Percentiles rank a stretch among this genome's conserved stretches.
Conservation (phyloP, 1,139 yeast species). For the Nakaseomyces kungkrabaensis region DNA sequence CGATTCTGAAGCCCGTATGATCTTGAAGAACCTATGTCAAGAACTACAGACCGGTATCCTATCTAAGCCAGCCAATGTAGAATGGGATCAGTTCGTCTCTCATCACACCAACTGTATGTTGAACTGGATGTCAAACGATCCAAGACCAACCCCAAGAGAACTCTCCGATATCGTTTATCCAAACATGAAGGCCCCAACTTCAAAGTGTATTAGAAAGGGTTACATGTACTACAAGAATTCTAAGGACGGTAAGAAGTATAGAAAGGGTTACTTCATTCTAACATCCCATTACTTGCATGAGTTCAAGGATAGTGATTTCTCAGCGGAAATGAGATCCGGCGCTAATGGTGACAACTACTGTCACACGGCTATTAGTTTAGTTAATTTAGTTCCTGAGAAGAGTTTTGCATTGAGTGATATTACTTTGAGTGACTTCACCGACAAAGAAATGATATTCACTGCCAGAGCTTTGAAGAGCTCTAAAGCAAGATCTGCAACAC, state of each 20-base stretch:
- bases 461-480: slow-evolving; percentile 1
- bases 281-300: slow-evolving; percentile 64
- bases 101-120: slow-evolving; percentile 37
- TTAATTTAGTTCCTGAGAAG: background rate
- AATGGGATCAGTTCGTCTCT: slow-evolving; percentile 66
- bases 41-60: slow-evolving; percentile 54
- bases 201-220: slow-evolving; percentile 44
- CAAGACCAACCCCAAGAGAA: slow-evolving; percentile 38
- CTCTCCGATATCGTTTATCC: slow-evolving; percentile 39
- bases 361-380: slow-evolving; percentile 1
- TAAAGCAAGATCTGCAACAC: background rate
- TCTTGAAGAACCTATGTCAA: slow-evolving; percentile 46
- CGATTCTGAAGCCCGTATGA: slow-evolving; percentile 46
- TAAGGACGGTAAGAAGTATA: slow-evolving; percentile 39
- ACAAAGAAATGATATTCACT: slow-evolving; percentile 1
- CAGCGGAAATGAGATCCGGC: slow-evolving; percentile 20
- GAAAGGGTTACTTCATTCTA: slow-evolving; percentile 55
- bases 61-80: slow-evolving; percentile 48
- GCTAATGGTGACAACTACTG: background rate
- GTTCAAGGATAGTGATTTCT: slow-evolving; percentile 51
- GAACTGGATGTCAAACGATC: slow-evolving; percentile 37
- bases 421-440: background rate
- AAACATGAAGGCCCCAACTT: slow-evolving; percentile 41
- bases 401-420: slow-evolving; percentile 1
- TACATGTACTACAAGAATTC: slow-evolving; percentile 29